These are phyloP conservation scores for Aureobasidium sp. DNA, from an alignment of 2,329 filamentous ascomycete genomes.

Conservation along the genomic window DNA sequence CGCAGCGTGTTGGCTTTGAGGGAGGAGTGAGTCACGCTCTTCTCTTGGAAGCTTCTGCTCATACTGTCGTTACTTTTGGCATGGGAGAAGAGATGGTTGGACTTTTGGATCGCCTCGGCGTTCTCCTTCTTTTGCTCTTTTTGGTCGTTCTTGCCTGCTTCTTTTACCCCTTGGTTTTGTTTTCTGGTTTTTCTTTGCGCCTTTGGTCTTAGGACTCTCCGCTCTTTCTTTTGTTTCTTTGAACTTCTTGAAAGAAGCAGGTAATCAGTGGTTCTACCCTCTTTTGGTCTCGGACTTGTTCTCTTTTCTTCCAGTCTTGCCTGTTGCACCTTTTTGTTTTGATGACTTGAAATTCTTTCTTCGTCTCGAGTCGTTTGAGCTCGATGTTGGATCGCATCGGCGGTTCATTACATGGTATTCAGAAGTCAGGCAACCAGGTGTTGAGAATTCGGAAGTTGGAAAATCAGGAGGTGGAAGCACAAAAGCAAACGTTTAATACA, in stretches of 20 bases:
- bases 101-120: neutral
- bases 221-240: neutral
- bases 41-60: too few relatives aligned
- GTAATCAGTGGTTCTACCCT: too few relatives aligned
- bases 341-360: too few relatives aligned
- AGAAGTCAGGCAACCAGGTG: neutral
- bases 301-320: neutral
- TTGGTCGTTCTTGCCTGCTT: neutral
- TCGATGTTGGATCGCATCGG: neutral
- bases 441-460: too few relatives aligned
- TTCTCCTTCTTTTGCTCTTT: neutral
- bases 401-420: neutral
- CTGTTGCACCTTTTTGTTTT: neutral
- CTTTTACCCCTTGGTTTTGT: neutral
- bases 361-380: neutral
- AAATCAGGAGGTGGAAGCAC: neutral
- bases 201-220: neutral
- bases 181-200: neutral
- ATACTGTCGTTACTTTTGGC: neutral
- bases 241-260: neutral
- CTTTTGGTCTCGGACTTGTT: neutral
- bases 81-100: neutral
- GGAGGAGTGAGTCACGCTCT: neutral
- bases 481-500: neutral
- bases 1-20: constrained; percentile 6